Evolutionary conservation across 768 basidiomycete species (phyloP).

Genomic region (Chalciporus pseudorubinellus): DNA sequence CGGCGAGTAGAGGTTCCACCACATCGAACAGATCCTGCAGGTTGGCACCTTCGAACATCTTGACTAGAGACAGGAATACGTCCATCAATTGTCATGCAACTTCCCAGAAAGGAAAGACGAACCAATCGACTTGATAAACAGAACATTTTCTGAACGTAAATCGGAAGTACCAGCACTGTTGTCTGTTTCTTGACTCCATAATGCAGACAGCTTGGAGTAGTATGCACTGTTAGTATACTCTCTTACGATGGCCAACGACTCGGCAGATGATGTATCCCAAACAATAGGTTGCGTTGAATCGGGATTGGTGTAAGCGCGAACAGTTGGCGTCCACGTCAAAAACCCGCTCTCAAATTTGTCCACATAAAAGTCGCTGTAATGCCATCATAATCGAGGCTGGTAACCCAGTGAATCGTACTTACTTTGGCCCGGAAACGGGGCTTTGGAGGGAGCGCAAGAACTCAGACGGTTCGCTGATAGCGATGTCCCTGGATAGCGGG

Average conservation of each 20-base stretch:
- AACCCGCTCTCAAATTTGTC: slow-evolving; percentile 82
- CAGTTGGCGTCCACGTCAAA: slow-evolving; percentile 62
- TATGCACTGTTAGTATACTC: slow-evolving; percentile 50
- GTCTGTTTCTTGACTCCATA: slow-evolving; percentile 83
- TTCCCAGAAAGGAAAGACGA: slow-evolving; percentile 30
- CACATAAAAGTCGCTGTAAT: slow-evolving; percentile 47
- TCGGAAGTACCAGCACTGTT: slow-evolving; percentile 52
- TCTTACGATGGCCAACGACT: slow-evolving; percentile 51
- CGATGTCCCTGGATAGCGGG: slow-evolving; percentile 50
- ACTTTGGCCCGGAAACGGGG: slow-evolving; percentile 39
- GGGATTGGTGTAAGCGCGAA: slow-evolving; percentile 56
- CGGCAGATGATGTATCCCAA: slow-evolving; percentile 56
- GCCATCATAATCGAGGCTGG: neutral
- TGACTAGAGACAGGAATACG: slow-evolving; percentile 42
- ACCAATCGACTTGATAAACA: slow-evolving; percentile 52
- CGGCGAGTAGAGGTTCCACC: slow-evolving; percentile 56
- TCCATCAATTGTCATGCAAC: slow-evolving; percentile 38
- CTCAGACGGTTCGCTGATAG: slow-evolving; percentile 44
- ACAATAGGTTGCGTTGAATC: slow-evolving; percentile 32
- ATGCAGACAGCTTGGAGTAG: slow-evolving; percentile 54
- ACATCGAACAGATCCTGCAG: slow-evolving; percentile 52
- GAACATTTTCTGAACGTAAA: slow-evolving; percentile 51
- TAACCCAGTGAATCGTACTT: slow-evolving; percentile 10
- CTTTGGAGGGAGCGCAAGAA: slow-evolving; percentile 49
- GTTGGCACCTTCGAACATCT: slow-evolving; percentile 55